A percentile compares a stretch with the other conserved stretches of the same genome.
phyloP scores from a whole-genome alignment of 1,284 basidiomycete genomes.

The Malassezia arunalokei region DNA sequence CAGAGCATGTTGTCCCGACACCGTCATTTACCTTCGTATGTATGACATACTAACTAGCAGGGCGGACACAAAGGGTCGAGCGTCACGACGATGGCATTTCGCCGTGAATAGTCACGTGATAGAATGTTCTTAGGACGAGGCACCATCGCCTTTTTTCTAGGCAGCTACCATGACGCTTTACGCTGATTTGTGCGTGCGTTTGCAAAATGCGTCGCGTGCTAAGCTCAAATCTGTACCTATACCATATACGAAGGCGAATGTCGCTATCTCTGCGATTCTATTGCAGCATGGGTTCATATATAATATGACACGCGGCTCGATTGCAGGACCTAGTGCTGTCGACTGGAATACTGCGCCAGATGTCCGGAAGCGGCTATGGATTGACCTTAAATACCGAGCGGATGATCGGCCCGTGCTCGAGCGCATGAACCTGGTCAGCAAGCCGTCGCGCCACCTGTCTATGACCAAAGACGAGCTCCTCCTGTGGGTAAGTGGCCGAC shows the following conservation, averaged over 20 bases:
- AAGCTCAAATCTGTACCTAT: constrained; percentile 63
- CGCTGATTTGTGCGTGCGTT: constrained; percentile 62
- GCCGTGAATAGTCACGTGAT: constrained; percentile 16
- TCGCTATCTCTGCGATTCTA: constrained; percentile 69
- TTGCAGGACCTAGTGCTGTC: constrained; percentile 55
- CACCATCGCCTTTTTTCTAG: neutral
- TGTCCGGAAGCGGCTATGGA: constrained; percentile 57
- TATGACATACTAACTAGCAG: constrained; percentile 2
- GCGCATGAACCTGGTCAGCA: constrained; percentile 61
- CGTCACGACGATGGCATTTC: constrained; percentile 30
- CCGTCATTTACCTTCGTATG: constrained; percentile 33
- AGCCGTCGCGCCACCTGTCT: constrained; percentile 61
- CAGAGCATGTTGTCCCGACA: constrained; percentile 29
- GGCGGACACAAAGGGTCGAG: constrained; percentile 29
- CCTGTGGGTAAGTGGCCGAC: constrained; percentile 53
- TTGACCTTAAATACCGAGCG: constrained; percentile 68
- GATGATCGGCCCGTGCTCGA: constrained; percentile 68
- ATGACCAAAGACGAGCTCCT: constrained; percentile 63
- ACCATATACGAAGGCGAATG: constrained; percentile 66
- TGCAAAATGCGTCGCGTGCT: constrained; percentile 77
- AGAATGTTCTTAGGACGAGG: neutral
- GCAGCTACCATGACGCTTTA: constrained; percentile 50
- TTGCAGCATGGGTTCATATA: constrained; percentile 73
- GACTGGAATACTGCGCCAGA: constrained; percentile 53
- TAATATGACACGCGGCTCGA: constrained; percentile 65